Evolutionary conservation across 164 flowering plant genomes (phyloP).

Genomic region (Vitis amurensis): DNA sequence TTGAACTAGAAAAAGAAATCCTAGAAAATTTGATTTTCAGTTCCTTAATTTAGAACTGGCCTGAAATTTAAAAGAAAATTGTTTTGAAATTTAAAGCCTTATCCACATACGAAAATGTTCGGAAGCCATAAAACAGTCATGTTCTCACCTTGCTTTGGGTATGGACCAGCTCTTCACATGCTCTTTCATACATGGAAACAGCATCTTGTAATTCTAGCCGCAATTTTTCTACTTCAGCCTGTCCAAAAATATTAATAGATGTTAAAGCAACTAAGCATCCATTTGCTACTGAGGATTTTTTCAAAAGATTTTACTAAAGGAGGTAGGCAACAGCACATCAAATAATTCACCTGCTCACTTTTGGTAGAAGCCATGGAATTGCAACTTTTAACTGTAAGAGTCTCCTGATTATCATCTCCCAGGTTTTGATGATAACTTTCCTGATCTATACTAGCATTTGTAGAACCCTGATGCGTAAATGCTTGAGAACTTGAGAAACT

Average conservation of each 20-base stretch:
- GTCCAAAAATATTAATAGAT: constrained; percentile 14
- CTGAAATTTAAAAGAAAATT: background rate
- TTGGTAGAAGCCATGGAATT: constrained; percentile 21
- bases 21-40: background rate
- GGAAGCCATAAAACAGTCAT: background rate
- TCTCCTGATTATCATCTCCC: constrained; percentile 15
- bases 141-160: constrained; percentile 57
- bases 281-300: background rate
- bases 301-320: background rate
- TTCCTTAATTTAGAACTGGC: background rate
- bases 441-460: constrained; percentile 4
- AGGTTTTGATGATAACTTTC: constrained; percentile 17
- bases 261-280: background rate
- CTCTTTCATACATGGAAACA: constrained; percentile 53
- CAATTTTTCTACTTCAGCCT: constrained; percentile 53
- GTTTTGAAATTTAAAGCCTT: background rate
- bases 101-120: background rate
- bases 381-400: constrained; percentile 1
- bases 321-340: background rate
- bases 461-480: constrained; percentile 10
- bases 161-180: constrained; percentile 68
- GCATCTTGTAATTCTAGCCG: constrained; percentile 54
- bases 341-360: constrained; percentile 34
- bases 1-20: no score
- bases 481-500: constrained; percentile 24